phyloP scores from a whole-genome alignment of 192 early-diverging fungal species.

The Backusella tarrabulga region DNA sequence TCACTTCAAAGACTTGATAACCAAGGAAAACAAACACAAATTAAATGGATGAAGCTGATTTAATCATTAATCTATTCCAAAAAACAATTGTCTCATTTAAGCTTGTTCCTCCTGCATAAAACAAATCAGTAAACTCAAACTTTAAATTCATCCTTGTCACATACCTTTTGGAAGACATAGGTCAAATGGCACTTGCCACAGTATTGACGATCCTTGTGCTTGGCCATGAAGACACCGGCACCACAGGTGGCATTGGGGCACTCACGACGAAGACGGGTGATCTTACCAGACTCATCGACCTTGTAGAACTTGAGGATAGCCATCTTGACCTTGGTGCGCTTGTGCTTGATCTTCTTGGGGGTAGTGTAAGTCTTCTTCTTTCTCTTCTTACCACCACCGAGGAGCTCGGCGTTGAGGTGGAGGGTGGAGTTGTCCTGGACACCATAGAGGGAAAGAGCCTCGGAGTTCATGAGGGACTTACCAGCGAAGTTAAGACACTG shows the following conservation, averaged over 20 bases:
- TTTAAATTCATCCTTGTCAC: background rate
- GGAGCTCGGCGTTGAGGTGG: constrained; percentile 64
- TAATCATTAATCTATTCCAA: background rate
- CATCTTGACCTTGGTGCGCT: constrained; percentile 98
- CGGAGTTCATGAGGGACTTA: constrained; percentile 44
- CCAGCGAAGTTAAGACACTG: constrained; percentile 55
- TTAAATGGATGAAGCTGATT: background rate
- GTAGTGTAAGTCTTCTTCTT: constrained; percentile 99
- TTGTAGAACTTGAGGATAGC: constrained; percentile 99
- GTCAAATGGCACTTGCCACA: constrained; percentile 95
- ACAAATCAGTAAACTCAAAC: background rate
- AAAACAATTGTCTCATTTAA: background rate
- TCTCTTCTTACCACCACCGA: constrained; percentile 95
- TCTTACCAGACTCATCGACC: constrained; percentile 94
- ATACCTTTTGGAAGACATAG: constrained; percentile 89
- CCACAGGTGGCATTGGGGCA: constrained; percentile 95
- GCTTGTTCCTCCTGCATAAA: background rate
- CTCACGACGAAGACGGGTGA: constrained; percentile 97
- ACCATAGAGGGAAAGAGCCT: constrained; percentile 44
- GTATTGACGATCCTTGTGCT: constrained; percentile 97
- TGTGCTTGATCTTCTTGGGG: constrained; percentile 99
- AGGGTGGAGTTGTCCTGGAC: constrained; percentile 72
- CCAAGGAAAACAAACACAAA: background rate
- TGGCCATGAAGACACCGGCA: constrained; percentile 98
- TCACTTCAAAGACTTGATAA: too few relatives aligned